phyloP scores from a whole-genome alignment of 106 monocot species.

The Iris macrosiphon region DNA sequence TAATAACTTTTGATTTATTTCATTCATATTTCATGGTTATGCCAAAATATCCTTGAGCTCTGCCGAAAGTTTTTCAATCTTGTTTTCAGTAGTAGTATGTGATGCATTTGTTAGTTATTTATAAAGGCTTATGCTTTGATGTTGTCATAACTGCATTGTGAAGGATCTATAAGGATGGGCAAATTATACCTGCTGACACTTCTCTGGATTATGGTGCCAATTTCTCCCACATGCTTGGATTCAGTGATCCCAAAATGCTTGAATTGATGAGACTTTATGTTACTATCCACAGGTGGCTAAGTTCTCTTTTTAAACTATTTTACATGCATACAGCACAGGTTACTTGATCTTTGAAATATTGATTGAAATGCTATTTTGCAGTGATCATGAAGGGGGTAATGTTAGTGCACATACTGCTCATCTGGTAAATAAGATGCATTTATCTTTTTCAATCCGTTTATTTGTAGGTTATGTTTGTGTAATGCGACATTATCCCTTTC shows the following conservation, averaged over 20 bases:
- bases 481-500: too few species aligned
- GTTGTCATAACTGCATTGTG: conserved; percentile 15
- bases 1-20: neutral
- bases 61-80: too few species aligned
- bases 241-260: conserved; percentile 83
- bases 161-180: conserved; percentile 79
- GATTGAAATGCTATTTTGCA: conserved; percentile 25
- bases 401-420: conserved; percentile 98
- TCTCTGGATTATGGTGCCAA: conserved; percentile 94
- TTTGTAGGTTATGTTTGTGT: too few species aligned
- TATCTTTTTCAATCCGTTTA: neutral
- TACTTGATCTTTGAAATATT: neutral
- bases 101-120: too few species aligned
- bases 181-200: conserved; percentile 55
- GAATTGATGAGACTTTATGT: conserved; percentile 98
- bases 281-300: conserved; percentile 71
- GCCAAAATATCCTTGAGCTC: too few species aligned
- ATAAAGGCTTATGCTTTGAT: too few species aligned
- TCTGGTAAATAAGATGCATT: conserved; percentile 47
- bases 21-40: too few species aligned
- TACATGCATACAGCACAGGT: neutral
- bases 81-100: too few species aligned
- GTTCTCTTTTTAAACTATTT: neutral
- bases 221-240: conserved; percentile 98
- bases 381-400: conserved; percentile 99